A percentile compares a stretch with the other conserved stretches of the same genome.
Conservation (phyloP, 179 eudicot species). For the Nepenthes alata region DNA sequence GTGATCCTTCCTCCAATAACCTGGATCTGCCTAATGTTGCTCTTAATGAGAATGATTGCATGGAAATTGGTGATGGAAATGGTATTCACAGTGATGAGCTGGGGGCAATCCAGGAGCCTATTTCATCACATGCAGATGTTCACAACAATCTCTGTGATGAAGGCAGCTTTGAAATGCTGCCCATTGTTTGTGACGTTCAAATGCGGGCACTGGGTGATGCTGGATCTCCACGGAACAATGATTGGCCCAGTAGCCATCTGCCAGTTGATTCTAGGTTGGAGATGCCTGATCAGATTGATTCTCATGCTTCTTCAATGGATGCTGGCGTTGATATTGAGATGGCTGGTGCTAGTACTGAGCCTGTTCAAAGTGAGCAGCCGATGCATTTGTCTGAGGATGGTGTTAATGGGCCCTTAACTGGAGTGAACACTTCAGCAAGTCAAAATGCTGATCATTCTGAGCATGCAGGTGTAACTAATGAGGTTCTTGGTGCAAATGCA, state of each 20-base stretch:
- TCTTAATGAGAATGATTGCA: constrained; percentile 23
- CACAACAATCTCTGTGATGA: constrained; percentile 12
- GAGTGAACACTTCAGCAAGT: constrained; percentile 24
- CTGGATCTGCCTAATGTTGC: constrained; percentile 11
- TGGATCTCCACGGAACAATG: constrained; percentile 22
- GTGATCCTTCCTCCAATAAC: constrained; percentile 23
- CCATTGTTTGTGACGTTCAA: constrained; percentile 19
- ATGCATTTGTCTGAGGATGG: constrained; percentile 21
- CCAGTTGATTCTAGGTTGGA: constrained; percentile 24
- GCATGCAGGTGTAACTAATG: constrained; percentile 35
- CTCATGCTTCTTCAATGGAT: constrained; percentile 25
- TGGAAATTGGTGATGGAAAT: constrained; percentile 52
- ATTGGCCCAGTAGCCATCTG: constrained; percentile 20
- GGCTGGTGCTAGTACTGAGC: constrained; percentile 34
- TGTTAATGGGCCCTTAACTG: constrained; percentile 33
- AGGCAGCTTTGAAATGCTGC: constrained; percentile 17
- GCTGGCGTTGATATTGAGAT: constrained; percentile 45
- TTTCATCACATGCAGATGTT: constrained; percentile 14
- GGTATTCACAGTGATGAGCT: constrained; percentile 24
- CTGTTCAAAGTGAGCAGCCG: constrained; percentile 25
- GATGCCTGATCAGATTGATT: constrained; percentile 26
- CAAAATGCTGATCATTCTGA: constrained; percentile 45
- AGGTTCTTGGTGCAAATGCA: constrained; percentile 48
- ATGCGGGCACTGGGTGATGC: constrained; percentile 25
- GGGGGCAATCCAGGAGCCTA: constrained; percentile 16